Evolutionary conservation across 768 basidiomycete genomes (phyloP).

Genomic region (Leccinum aurantiacum): DNA sequence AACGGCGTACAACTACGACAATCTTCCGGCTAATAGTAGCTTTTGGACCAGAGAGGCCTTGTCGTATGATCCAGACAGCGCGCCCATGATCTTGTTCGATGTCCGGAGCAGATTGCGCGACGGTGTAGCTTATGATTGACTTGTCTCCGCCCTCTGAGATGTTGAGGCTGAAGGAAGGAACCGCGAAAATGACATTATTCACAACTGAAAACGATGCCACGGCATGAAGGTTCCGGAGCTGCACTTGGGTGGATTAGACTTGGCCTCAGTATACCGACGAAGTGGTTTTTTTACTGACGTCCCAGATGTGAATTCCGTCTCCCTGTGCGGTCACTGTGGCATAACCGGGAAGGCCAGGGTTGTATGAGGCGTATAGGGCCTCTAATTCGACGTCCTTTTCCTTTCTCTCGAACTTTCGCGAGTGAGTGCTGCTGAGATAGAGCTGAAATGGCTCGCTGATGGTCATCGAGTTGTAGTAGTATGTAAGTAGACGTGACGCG

Average conservation of each 20-base stretch:
- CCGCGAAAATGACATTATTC: slow-evolving; percentile 60
- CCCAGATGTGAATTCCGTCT: slow-evolving; percentile 74
- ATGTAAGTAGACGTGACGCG: slow-evolving; percentile 8
- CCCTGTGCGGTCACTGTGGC: slow-evolving; percentile 68
- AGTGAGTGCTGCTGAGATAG: slow-evolving; percentile 24
- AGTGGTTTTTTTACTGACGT: slow-evolving; percentile 46
- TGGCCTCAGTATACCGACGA: neutral
- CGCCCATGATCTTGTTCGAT: slow-evolving; percentile 43
- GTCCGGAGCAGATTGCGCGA: slow-evolving; percentile 50
- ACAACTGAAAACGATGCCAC: slow-evolving; percentile 69
- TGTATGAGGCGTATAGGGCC: slow-evolving; percentile 22
- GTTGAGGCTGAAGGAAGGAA: slow-evolving; percentile 51
- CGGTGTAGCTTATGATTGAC: slow-evolving; percentile 55
- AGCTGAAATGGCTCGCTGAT: slow-evolving; percentile 34
- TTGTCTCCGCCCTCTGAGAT: slow-evolving; percentile 33
- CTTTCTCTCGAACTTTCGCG: slow-evolving; percentile 5
- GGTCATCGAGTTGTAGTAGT: slow-evolving; percentile 20
- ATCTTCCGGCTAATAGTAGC: slow-evolving; percentile 39
- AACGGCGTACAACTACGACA: slow-evolving; percentile 43
- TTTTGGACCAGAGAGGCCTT: slow-evolving; percentile 43
- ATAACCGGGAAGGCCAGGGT: slow-evolving; percentile 45
- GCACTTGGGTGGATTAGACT: slow-evolving; percentile 13
- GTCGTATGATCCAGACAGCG: slow-evolving; percentile 63
- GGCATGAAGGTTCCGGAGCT: slow-evolving; percentile 67
- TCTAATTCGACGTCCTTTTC: neutral